Conservation (phyloP, 176 grass and related monocot species). For the Triticum aestivum region IWGSC_CS_RefSeq_v2.1 NC_057802.1:352483742-352484241, state of each 20-base stretch:
- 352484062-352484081: constrained; percentile 99
- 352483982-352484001: constrained; percentile 96
- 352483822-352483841: constrained; percentile 80
- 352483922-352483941: constrained; percentile 69
- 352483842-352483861: constrained; percentile 95
- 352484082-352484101: constrained; percentile 97
- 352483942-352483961: constrained; percentile 79
- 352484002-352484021: constrained; percentile 92
- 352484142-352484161: constrained; percentile 75
- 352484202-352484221: constrained; percentile 66
- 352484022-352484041: constrained; percentile 71
- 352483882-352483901: constrained; percentile 72
- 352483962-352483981: constrained; percentile 98
- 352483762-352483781: too few relatives aligned
- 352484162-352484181: constrained; percentile 64
- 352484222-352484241: constrained; percentile 67
- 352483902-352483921: constrained; percentile 84
- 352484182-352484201: constrained; percentile 76
- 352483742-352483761: background rate
- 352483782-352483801: constrained; percentile 1
- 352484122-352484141: constrained; percentile 96
- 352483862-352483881: constrained; percentile 74
- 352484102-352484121: constrained; percentile 85
- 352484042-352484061: constrained; percentile 65
- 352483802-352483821: background rate